Percentiles rank a stretch among this genome's conserved stretches.
Evolutionary conservation across 2,329 filamentous ascomycete genomes (phyloP).

Genomic region (Penicillium sp.): DNA sequence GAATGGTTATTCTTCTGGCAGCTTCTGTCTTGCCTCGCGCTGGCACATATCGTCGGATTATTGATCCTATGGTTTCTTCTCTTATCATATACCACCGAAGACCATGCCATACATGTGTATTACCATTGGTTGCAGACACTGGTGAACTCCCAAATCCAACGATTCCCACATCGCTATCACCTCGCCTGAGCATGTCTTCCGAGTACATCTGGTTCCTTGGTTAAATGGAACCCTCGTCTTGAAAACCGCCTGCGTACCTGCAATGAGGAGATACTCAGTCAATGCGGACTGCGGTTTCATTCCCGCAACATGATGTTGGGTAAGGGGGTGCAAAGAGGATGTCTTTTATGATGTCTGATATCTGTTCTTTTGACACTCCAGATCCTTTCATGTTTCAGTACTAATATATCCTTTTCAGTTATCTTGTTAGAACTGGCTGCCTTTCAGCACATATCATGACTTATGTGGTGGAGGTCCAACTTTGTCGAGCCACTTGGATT

Average conservation of each 20-base stretch:
- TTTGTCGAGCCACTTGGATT: background rate
- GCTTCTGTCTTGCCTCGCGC: background rate
- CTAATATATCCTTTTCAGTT: background rate
- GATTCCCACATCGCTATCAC: background rate
- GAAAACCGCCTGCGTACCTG: background rate
- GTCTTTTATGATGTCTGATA: background rate
- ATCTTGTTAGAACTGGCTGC: too few relatives aligned
- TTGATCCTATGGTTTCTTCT: background rate
- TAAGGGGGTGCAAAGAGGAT: background rate
- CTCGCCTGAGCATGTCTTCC: background rate
- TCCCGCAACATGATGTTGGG: background rate
- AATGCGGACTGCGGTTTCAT: too few relatives aligned
- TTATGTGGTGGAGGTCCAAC: background rate
- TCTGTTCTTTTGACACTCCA: background rate
- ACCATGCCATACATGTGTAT: background rate
- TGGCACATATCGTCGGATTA: background rate
- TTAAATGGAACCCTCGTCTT: background rate
- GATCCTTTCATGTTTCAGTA: background rate
- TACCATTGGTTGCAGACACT: background rate
- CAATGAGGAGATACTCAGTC: background rate
- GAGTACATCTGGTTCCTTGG: background rate
- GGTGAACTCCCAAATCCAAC: background rate
- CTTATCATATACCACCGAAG: background rate
- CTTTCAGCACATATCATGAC: background rate
- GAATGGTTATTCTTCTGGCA: background rate